Conservation (phyloP, 1,284 basidiomycete species). For the Cryptococcus maquisensis region DNA sequence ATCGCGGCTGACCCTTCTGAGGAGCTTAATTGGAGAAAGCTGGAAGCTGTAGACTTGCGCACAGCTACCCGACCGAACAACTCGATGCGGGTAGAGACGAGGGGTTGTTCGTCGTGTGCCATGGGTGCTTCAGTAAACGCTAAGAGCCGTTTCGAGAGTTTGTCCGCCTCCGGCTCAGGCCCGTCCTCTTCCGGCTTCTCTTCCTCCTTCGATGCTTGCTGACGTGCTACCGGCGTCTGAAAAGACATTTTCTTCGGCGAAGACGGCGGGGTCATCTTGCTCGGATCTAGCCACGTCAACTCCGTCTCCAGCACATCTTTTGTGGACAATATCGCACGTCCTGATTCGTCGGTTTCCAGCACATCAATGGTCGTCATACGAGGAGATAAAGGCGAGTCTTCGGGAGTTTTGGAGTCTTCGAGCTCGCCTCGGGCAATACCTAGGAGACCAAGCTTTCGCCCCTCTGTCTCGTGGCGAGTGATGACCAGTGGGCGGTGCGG, state of each 20-base stretch:
- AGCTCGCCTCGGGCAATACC: constrained; percentile 25
- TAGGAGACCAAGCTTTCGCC: constrained; percentile 36
- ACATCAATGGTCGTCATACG: constrained; percentile 28
- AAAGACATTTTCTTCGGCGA: constrained; percentile 17
- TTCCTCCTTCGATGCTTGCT: neutral
- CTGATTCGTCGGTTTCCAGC: constrained; percentile 26
- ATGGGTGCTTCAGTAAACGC: constrained; percentile 25
- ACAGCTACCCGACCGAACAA: constrained; percentile 41
- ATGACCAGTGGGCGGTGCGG: constrained; percentile 29
- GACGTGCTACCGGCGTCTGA: constrained; percentile 18
- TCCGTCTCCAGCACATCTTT: constrained; percentile 37
- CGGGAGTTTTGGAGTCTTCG: constrained; percentile 14
- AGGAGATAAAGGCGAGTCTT: constrained; percentile 19
- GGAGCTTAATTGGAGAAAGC: constrained; percentile 28
- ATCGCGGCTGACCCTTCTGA: constrained; percentile 20
- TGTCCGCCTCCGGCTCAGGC: neutral
- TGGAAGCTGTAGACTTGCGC: constrained; percentile 35
- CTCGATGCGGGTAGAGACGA: constrained; percentile 40
- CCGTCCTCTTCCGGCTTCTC: neutral
- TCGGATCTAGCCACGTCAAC: constrained; percentile 29
- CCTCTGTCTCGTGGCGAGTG: constrained; percentile 31
- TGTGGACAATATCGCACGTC: constrained; percentile 27
- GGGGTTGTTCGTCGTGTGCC: constrained; percentile 22
- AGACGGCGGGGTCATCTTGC: constrained; percentile 14
- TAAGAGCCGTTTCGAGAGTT: constrained; percentile 20